These are phyloP conservation scores for Wickerhamomyces strasburgensis DNA, from an alignment of 805 yeast species.

Conservation along the genomic window DNA sequence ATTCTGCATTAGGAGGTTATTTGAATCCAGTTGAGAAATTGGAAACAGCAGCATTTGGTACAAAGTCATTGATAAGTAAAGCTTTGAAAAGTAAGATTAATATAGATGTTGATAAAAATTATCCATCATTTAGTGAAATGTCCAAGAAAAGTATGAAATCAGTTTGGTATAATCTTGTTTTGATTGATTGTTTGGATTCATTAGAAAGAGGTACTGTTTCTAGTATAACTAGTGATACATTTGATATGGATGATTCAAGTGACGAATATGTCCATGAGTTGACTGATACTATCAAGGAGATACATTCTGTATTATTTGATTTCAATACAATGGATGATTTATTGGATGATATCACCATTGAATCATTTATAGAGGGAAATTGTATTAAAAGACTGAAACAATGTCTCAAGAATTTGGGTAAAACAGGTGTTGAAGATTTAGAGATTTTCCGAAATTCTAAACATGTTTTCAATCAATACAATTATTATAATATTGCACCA, in stretches of 20 bases:
- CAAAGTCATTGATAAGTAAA: no score
- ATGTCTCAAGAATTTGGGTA: constrained; percentile 1
- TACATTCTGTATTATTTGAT: constrained; percentile 8
- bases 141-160: constrained; percentile 8
- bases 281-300: neutral
- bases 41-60: no score
- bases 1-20: constrained; percentile 8
- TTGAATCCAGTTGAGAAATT: no score
- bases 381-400: constrained; percentile 1
- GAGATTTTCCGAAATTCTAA: no score
- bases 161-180: constrained; percentile 7
- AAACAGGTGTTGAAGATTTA: no score
- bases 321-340: constrained; percentile 9
- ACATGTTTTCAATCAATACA: no score
- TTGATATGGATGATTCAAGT: constrained; percentile 1
- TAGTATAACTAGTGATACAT: constrained; percentile 1
- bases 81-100: no score
- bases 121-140: no score
- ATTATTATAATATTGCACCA: no score
- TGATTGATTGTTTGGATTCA: constrained; percentile 5
- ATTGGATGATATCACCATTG: constrained; percentile 3
- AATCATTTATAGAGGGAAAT: constrained; percentile 4
- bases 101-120: no score
- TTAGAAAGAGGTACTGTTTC: constrained; percentile 7
- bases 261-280: neutral